These are phyloP conservation scores for Penicillium goetzii DNA, from an alignment of 495 filamentous ascomycete species.

Conservation along the genomic window DNA sequence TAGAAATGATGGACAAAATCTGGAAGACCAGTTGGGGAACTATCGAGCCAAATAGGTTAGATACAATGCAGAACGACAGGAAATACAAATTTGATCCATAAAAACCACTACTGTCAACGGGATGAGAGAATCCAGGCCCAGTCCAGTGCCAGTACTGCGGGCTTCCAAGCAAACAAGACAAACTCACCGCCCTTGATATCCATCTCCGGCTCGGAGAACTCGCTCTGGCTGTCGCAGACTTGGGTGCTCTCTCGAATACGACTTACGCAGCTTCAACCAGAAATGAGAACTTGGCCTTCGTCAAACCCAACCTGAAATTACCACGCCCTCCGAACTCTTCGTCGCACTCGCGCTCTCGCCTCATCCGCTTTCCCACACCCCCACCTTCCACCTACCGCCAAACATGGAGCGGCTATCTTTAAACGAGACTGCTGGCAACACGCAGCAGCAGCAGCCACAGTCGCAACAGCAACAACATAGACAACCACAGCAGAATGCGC, in stretches of 20 bases:
- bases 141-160: too few relatives aligned
- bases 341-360: conserved; percentile 1
- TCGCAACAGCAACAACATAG: conserved; percentile 31
- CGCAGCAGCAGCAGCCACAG: conserved; percentile 32
- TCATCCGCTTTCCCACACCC: conserved; percentile 17
- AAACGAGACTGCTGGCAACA: conserved; percentile 40
- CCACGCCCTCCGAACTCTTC: background rate
- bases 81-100: background rate
- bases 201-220: conserved; percentile 15
- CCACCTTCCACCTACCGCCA: conserved; percentile 15
- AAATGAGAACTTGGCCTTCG: conserved; percentile 13
- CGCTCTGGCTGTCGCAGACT: conserved; percentile 8
- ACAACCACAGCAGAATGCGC: conserved; percentile 34
- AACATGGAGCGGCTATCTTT: conserved; percentile 49
- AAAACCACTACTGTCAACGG: background rate
- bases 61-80: background rate
- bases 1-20: too few relatives aligned
- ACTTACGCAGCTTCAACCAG: conserved; percentile 14
- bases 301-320: background rate
- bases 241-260: conserved; percentile 6
- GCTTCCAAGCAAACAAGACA: conserved; percentile 24
- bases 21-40: too few relatives aligned
- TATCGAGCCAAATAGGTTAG: too few relatives aligned
- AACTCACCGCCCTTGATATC: conserved; percentile 31
- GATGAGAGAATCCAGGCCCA: too few relatives aligned